Base-by-base conservation (phyloP, 305 asterid species). In the Petunia hybrid region DNA sequence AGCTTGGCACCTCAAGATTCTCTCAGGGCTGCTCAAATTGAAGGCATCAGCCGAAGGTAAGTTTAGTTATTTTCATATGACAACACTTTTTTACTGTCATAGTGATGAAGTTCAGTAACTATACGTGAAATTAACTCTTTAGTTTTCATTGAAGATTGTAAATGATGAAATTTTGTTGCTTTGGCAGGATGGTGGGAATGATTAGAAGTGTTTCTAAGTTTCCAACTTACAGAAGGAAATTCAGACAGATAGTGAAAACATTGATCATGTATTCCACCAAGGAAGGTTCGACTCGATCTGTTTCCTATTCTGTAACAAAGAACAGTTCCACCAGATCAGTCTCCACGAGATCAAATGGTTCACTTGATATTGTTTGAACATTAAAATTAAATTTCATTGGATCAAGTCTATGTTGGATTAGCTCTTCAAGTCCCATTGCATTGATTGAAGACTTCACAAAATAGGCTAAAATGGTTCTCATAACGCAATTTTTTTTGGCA, bases 21-120 rank as follows among this genome's bases (percentile, higher is more conserved):
- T 7, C 93, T 96, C 40, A 86, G 98, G 65, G 91, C 91, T 69
- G 98, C 99, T 83, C 98, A 92, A 81, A 89, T 96, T 36, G 98
- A 92, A 65, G 97, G 98, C 83, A 89, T 93, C 78, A 84, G 94
- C 84, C 94, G 97, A 70, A 89, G 99, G 99, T 94, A 84, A 83
- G 61, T 6, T 53, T 53, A 1, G 36, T 13, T 73, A 74, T 13
- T 36, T 48, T 73, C 63, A 48, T 48, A 22, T 22, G 31, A 22
- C 31, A 22, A 22, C 31, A 22, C 31, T 22, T 22, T 22, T 22
- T 22, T 22, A 22, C 31, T 22, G 31, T 22, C 31, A 22, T 22
- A 22, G 31, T 22, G 31, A 22, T 22, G 31, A 22, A 22, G 31
- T 22, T 22, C 31, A 22, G 31, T 22, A 22, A 22, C 31, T 22